Evolutionary conservation across 768 basidiomycete genomes (phyloP).

Genomic region (Trametes gibbosa): DNA sequence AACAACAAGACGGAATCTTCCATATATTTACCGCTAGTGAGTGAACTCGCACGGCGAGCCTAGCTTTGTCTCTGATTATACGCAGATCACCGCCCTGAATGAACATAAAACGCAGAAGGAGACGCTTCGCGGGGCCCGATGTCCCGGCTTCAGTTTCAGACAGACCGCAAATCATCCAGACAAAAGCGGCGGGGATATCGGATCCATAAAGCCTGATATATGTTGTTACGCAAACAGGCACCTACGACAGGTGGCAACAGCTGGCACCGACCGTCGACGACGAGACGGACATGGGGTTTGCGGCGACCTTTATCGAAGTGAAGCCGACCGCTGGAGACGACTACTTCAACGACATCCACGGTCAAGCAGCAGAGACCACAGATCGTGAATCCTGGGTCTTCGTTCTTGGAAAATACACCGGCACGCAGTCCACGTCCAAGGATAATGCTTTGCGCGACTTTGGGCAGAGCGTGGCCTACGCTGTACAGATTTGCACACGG

Average conservation of each 20-base stretch:
- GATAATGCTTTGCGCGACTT: background rate
- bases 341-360: background rate
- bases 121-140: background rate
- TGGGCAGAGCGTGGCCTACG: constrained; percentile 4
- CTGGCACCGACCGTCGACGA: background rate
- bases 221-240: background rate
- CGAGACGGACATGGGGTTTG: constrained; percentile 1
- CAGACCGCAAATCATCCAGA: background rate
- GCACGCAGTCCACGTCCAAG: too few relatives aligned
- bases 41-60: background rate
- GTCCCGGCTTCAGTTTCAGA: background rate
- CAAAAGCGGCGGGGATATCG: background rate
- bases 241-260: background rate
- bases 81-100: background rate
- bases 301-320: background rate
- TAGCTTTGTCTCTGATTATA: background rate
- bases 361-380: background rate
- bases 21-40: background rate
- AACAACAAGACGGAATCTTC: background rate
- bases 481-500: background rate
- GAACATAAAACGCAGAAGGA: background rate
- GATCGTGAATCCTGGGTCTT: background rate
- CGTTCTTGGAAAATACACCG: background rate
- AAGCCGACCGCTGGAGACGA: background rate
- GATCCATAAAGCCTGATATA: background rate